Evolutionary conservation across 2,329 filamentous ascomycete species (phyloP).

Genomic region (Phoma sp.): DNA sequence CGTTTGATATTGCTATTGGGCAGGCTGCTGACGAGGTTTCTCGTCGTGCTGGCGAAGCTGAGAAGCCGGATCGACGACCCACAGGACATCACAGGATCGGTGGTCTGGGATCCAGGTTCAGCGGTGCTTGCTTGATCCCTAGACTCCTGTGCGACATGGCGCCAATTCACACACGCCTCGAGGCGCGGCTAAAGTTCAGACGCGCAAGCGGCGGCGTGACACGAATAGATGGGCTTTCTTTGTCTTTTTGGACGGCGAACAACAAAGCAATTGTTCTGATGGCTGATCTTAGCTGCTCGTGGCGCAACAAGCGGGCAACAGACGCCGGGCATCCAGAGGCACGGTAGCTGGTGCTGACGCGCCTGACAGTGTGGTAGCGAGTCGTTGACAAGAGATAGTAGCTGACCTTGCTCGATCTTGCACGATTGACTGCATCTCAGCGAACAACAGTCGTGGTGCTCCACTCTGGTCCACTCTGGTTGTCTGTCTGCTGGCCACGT

Average conservation of each 20-base stretch:
- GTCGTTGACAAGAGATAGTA: background rate
- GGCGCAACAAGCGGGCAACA: background rate
- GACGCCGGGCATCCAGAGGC: constrained; percentile 3
- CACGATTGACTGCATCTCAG: background rate
- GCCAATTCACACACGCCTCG: constrained; percentile 8
- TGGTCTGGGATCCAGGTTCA: constrained; percentile 8
- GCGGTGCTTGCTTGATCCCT: background rate
- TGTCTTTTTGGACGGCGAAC: background rate
- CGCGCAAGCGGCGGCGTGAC: constrained; percentile 14
- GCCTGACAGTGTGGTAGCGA: constrained; percentile 5
- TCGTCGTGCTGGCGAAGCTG: constrained; percentile 9
- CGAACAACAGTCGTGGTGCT: background rate
- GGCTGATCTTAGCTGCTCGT: background rate
- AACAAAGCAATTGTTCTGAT: background rate
- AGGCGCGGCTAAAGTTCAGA: constrained; percentile 11
- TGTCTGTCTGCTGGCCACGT: constrained; percentile 10
- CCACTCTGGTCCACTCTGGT: constrained; percentile 2
- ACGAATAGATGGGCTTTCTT: constrained; percentile 1
- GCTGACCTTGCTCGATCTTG: background rate
- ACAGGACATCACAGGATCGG: constrained; percentile 11
- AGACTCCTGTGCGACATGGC: constrained; percentile 11
- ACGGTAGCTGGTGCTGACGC: constrained; percentile 10
- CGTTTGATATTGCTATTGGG: constrained; percentile 2
- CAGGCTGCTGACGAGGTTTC: background rate
- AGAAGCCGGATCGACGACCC: constrained; percentile 8